Evolutionary conservation across 768 basidiomycete genomes (phyloP), one percentile per base, ranked within the genome.

Genomic region (Stropharia rugosoannulata): DNA sequence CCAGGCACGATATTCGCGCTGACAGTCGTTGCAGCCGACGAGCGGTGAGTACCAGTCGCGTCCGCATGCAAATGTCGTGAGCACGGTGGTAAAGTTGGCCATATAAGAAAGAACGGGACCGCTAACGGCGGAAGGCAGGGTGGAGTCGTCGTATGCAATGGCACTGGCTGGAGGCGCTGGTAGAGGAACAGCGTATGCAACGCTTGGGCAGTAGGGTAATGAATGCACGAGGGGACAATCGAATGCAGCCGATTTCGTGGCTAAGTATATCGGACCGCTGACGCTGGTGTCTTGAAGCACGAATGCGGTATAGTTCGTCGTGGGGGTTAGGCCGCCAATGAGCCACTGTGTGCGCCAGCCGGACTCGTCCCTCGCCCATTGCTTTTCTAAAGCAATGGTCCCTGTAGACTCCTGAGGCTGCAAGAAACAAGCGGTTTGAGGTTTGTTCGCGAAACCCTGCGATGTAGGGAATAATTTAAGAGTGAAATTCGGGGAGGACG

Each of bases 231-330:
- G 75, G 1, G 83, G 81, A 65, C 90, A 95, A 4, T 78, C 64
- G 65, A 92, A 91, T 1, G 80, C 74, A 3, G 82, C 90, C 86
- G 87, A 86, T 73, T 95, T 94, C 2, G 92, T 94, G 7, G 73
- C 66, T 56, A 93, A 87, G 61, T 80, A 87, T 1, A 88, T 80
- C 0, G 90, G 90, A 2, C 82, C 84, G 54, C 79, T 83, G 46
- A 91, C 78, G 61, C 80, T 75, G 7, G 70, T 73, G 55, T 82
- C 77, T 58, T 83, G 74, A 2, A 90, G 62, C 12, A 85, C 79
- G 63, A 84, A 93, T 0, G 80, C 84, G 0, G 91, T 93, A 62
- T 94, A 95, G 62, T 95, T 95, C 32, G 87, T 90, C 9, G 73
- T 73, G 5, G 86, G 76, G 1, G 73, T 70, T 15, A 95, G 74